Evolutionary conservation across 2,329 filamentous ascomycete species (phyloP), one percentile per base, ranked within the genome.

Genomic region (Sordariomycetes sp.): DNA sequence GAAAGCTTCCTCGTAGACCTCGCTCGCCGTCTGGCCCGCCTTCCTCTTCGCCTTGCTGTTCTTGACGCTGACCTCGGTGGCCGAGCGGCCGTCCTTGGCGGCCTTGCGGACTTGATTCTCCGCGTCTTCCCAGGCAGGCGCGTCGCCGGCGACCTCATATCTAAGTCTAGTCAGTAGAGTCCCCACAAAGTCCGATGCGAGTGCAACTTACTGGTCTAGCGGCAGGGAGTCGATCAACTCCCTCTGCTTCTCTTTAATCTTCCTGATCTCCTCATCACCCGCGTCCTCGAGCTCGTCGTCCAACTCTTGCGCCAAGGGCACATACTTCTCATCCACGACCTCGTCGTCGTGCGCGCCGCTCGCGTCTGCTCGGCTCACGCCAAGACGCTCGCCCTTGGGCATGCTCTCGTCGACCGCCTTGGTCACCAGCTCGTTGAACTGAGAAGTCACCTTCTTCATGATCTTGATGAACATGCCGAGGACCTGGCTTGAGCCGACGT

Each of bases 391-490:
- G 3, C 68, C 57, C 29, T 66, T 61, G 4, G 82, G 81, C 47
- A 88, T 64, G 30, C 75, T 68, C 2, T 77, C 74, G 36, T 76
- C 79, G 9, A 82, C 79, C 0, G 85, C 86, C 4, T 75, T 77
- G 27, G 86, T 75, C 3, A 95, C 70, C 1, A 96, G 60, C 4
- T 70, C 64, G 21, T 79, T 75, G 59, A 98, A 92, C 52, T 88
- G 75, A 3, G 73, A 69, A 3, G 83, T 83, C 25, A 94, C 72
- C 64, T 96, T 96, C 44, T 87, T 78, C 39, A 95, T 72, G 40
- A 94, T 82, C 68, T 98, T 98, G 56, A 94, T 86, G 58, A 98
- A 96, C 82, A 96, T 94, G 40, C 90, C 88, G 41, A 98, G 68
- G 4, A 95, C 66, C 61, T 96, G 92, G 29, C 79, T 81, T 3